Percentiles rank a stretch among this genome's conserved stretches.
Conservation (phyloP, 108 stramenopile species). For the Parietichytrium sp. region DNA sequence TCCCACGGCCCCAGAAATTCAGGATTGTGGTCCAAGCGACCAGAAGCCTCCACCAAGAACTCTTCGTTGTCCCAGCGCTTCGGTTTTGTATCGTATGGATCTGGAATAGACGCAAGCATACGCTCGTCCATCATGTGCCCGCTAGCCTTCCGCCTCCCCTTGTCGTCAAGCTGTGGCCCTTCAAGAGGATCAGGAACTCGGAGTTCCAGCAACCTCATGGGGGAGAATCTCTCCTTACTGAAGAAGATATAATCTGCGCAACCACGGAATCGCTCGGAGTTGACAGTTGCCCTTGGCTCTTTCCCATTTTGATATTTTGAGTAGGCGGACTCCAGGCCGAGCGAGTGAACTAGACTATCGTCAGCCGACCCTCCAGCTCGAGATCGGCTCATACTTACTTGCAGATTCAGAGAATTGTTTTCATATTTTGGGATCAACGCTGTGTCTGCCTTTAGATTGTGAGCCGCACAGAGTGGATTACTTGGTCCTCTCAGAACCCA, state of each 20-base stretch:
- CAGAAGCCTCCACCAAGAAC: no score
- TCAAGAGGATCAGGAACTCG: neutral
- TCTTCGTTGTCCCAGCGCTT: neutral
- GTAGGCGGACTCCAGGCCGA: slow-evolving; percentile 26
- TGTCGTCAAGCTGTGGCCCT: no score
- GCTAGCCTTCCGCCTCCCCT: no score
- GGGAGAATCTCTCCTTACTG: neutral
- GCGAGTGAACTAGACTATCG: neutral
- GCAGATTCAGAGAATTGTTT: neutral
- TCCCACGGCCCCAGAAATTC: neutral
- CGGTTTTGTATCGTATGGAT: neutral
- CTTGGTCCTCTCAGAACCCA: neutral
- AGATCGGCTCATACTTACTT: neutral
- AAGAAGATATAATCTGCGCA: slow-evolving; percentile 35
- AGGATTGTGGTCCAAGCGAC: neutral
- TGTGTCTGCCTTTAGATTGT: neutral
- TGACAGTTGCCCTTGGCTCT: neutral
- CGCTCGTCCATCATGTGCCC: neutral
- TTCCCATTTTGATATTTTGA: neutral
- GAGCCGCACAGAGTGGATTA: neutral
- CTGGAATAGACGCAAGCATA: neutral
- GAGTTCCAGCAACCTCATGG: neutral
- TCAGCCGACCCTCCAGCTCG: neutral
- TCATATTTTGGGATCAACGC: neutral
- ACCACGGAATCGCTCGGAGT: neutral